Percentiles rank a stretch among this genome's conserved stretches.
These are phyloP conservation scores for Talaromyces stipitatus DNA, from an alignment of 495 filamentous ascomycete genomes.

Conservation along the genomic window DNA sequence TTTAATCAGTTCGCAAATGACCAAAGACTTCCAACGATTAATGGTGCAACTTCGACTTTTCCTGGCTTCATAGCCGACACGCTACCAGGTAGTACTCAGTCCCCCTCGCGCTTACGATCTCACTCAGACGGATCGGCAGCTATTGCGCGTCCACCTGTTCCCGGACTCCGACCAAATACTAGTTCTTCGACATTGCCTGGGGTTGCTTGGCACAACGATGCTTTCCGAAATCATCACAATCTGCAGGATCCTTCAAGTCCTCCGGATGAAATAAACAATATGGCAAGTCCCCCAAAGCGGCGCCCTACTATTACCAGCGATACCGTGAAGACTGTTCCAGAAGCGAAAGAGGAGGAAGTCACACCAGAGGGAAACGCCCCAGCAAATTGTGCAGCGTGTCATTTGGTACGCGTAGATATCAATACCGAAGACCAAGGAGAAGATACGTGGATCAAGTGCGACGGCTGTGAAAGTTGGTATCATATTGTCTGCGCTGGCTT, in stretches of 20 bases:
- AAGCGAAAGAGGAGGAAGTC: conserved; percentile 18
- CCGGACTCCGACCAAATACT: conserved; percentile 31
- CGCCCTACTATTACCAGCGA: not conserved
- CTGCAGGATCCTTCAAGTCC: not conserved
- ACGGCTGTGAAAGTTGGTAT: conserved; percentile 69
- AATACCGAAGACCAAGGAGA: conserved; percentile 41
- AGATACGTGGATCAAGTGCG: conserved; percentile 66
- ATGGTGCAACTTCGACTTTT: conserved; percentile 12
- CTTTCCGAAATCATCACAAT: conserved; percentile 4
- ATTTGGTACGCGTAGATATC: conserved; percentile 38
- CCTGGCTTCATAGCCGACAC: not conserved
- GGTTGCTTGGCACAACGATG: conserved; percentile 23
- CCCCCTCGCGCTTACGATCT: conserved; percentile 35
- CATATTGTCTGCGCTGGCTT: conserved; percentile 68
- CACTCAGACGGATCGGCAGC: conserved; percentile 40
- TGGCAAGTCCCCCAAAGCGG: not conserved
- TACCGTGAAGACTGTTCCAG: not conserved
- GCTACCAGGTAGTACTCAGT: conserved; percentile 14
- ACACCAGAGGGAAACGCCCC: conserved; percentile 20
- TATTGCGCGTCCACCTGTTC: conserved; percentile 31
- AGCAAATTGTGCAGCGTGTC: conserved; percentile 44
- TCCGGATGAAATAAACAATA: conserved; percentile 1
- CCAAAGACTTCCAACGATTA: conserved; percentile 13
- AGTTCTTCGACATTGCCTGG: conserved; percentile 33
- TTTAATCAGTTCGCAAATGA: conserved; percentile 19